Base-by-base conservation (phyloP, 805 yeast species). In the Schwanniomyces occidentalis region DNA sequence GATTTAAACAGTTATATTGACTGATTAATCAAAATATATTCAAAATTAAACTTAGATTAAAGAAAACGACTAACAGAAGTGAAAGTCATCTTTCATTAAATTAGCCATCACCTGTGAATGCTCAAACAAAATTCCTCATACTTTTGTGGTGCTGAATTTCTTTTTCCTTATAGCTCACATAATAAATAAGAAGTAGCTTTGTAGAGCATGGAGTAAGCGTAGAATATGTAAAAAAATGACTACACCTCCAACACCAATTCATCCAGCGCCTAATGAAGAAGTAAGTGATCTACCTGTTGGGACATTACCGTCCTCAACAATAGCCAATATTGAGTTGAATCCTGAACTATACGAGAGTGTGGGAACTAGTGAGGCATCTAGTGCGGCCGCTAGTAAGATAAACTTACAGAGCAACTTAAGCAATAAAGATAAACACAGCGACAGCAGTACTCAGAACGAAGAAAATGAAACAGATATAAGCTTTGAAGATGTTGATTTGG, bases 331-430 rank as follows among this genome's bases (percentile, higher is more conserved):
- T 24, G 71, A 65, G 30, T 51, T 68, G 39, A 67, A 68, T 41
- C 73, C 72, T 1, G 71, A 60, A 8, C 44, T 66, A 34, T 59
- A 61, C 28, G 64, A 56, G 22, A 56, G 48, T 2, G 51, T 46
- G 5, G 53, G 43, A 32, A 10, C 15, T 10, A 21, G 15, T 4
- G 6, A 7, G 16, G 9, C 8, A 6, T 30, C 25, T 9, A 19
- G n/a, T 21, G 8, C 5, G 8, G 9, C 26, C 5, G 27, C 12
- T 12, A 7, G 6, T 3, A 15, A 14, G 8, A 8, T 14, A 10
- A 16, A 17, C 16, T 23, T 12, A 23, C 5, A 14, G 13, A 23
- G 14, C 25, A 20, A 17, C 13, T 17, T 15, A 12, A 9, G 16
- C 15, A 10, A 20, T 20, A 10, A 14, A 10, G 12, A 6, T 29